These are phyloP conservation scores for Mycena pura DNA, from an alignment of 768 basidiomycete genomes.

Conservation along the genomic window DNA sequence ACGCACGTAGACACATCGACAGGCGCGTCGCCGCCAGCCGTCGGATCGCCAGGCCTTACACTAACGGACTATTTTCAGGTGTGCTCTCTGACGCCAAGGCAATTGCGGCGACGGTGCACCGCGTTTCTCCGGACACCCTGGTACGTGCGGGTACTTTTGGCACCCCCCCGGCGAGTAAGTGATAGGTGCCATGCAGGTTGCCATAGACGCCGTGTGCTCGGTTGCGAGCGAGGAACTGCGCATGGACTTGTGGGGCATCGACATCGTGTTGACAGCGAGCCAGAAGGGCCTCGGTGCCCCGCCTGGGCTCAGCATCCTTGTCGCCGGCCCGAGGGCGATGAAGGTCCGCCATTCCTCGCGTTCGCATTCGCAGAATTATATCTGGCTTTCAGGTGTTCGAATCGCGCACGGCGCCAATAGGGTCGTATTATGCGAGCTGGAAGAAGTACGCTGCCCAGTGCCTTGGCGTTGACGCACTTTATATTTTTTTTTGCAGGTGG, in stretches of 20 bases:
- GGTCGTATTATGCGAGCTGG: slow-evolving; percentile 91
- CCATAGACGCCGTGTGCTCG: slow-evolving; percentile 94
- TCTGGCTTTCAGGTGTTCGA: slow-evolving; percentile 57
- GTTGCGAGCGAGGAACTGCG: slow-evolving; percentile 95
- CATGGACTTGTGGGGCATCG: slow-evolving; percentile 93
- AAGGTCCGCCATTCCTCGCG: slow-evolving; percentile 46
- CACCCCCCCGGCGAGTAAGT: slow-evolving; percentile 6
- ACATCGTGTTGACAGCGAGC: slow-evolving; percentile 84
- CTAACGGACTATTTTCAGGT: slow-evolving; percentile 44
- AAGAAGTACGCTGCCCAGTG: slow-evolving; percentile 58
- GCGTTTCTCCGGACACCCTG: slow-evolving; percentile 85
- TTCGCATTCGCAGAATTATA: not conserved
- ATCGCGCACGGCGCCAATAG: slow-evolving; percentile 65
- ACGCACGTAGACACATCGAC: slow-evolving; percentile 97
- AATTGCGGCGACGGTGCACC: slow-evolving; percentile 74
- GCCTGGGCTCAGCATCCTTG: slow-evolving; percentile 88
- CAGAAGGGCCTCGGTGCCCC: slow-evolving; percentile 95
- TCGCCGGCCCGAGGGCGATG: slow-evolving; percentile 82
- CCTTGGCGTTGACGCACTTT: slow-evolving; percentile 2
- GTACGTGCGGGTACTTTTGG: slow-evolving; percentile 43
- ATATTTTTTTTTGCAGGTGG: slow-evolving; percentile 69
- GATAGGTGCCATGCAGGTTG: slow-evolving; percentile 57
- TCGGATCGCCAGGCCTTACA: not conserved
- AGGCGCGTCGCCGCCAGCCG: slow-evolving; percentile 35
- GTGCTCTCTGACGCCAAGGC: slow-evolving; percentile 86